A percentile compares a stretch with the other conserved stretches of the same genome.
Conservation (phyloP, 305 asterid genomes). For the Solanum hybrid region DNA sequence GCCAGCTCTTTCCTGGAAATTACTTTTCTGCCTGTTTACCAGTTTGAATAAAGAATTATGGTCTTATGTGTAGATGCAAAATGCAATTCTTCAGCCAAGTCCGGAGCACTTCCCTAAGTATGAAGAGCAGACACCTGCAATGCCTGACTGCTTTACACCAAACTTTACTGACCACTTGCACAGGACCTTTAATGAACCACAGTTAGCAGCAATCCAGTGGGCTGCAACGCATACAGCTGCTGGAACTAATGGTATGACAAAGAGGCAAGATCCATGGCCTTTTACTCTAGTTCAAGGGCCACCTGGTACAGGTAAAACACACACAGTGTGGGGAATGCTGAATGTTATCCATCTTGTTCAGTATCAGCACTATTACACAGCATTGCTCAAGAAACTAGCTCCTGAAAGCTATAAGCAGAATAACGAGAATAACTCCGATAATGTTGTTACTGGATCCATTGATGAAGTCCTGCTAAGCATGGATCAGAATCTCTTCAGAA, state of each 20-base stretch:
- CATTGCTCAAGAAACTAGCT: conserved; percentile 88
- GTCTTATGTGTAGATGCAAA: conserved; percentile 73
- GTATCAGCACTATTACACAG: conserved; percentile 97
- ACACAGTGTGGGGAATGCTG: conserved; percentile 99
- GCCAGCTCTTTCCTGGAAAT: neutral
- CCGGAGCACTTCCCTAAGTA: conserved; percentile 90
- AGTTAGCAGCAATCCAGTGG: conserved; percentile 95
- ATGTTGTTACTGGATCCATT: conserved; percentile 74
- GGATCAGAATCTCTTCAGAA: conserved; percentile 95
- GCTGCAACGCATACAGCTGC: conserved; percentile 99
- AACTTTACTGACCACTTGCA: conserved; percentile 73
- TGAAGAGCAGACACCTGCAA: conserved; percentile 94
- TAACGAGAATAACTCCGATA: conserved; percentile 61
- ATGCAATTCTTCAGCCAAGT: conserved; percentile 97
- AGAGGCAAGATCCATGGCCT: conserved; percentile 98
- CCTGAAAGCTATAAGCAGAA: conserved; percentile 98
- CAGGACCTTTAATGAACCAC: conserved; percentile 84
- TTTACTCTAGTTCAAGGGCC: conserved; percentile 99
- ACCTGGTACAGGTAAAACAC: conserved; percentile 99
- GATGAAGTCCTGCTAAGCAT: conserved; percentile 97
- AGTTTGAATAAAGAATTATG: neutral
- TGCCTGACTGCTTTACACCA: conserved; percentile 98
- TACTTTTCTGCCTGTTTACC: neutral
- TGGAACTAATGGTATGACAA: conserved; percentile 67
- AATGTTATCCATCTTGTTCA: conserved; percentile 98